Base-by-base conservation (phyloP, 1,284 basidiomycete genomes). In the Ustilago bromivora region DNA sequence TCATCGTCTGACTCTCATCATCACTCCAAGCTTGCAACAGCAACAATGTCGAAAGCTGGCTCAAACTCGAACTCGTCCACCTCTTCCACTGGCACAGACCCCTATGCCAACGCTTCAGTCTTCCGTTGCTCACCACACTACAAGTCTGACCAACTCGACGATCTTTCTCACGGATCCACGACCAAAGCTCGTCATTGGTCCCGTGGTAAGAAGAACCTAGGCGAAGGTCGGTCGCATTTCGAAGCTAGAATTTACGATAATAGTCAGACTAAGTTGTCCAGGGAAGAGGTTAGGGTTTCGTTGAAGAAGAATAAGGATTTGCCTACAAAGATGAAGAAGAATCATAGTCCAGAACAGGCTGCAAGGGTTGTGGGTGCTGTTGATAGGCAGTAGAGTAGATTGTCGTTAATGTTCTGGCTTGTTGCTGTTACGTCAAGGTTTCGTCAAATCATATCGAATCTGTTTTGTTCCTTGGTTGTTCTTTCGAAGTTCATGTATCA, bases 261-360 rank as follows among this genome's bases (percentile, higher is more conserved):
- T 11, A 64, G 67, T 28, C 67, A 70, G 31, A 55, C 32, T 2
- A 76, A 70, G 3, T 57, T 36, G 8, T 41, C 23, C 36, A 59
- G 28, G 10, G 49, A 63, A 15, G 58, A 76, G 34, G 46, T 64
- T 17, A 61, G 70, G 28, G 63, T 76, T n/a, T 43, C 49, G 23
- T 61, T 76, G 23, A 76, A 76, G 59, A 76, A 76, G 65, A 76
- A 76, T 46, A 76, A 71, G 52, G 73, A 76, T 55, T 52, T 76
- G 36, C 57, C 64, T 10, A 76, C 73, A 0, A 57, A 58, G 32
- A 47, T 66, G 11, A 76, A 76, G 69, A 76, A 76, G 55, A 76
- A 76, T 51, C 74, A 76, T 41, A 23, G 36, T 32, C 74, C 74
- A 6, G 66, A 71, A 12, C 66, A 72, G 54, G 74, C 74, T 0